Evolutionary conservation across 139 green algal species (phyloP).

Genomic region (Asterochloris erici): DNA sequence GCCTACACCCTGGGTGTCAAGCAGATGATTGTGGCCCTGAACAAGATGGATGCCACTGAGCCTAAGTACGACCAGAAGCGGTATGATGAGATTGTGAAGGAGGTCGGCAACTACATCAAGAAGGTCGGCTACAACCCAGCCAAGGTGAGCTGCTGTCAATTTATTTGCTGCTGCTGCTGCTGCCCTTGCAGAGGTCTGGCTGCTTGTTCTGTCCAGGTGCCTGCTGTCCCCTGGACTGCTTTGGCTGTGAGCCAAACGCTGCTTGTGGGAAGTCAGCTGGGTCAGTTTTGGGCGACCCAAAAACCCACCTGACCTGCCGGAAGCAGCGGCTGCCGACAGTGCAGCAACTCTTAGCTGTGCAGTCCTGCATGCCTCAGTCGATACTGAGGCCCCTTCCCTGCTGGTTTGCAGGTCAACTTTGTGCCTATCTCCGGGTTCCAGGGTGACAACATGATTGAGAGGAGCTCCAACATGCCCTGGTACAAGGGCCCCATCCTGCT

Average conservation of each 20-base stretch:
- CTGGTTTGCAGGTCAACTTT: constrained; percentile 71
- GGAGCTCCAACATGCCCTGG: constrained; percentile 93
- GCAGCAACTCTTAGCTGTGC: background rate
- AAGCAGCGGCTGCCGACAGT: background rate
- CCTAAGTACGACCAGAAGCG: constrained; percentile 89
- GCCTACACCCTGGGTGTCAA: constrained; percentile 98
- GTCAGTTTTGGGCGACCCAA: background rate
- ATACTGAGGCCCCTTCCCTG: background rate
- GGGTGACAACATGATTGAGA: constrained; percentile 98
- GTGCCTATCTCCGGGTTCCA: constrained; percentile 98
- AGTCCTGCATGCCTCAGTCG: background rate
- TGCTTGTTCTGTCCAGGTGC: background rate
- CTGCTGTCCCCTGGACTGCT: background rate
- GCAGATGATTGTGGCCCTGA: constrained; percentile 93
- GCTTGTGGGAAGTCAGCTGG: background rate
- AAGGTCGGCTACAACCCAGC: constrained; percentile 72
- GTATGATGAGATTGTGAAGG: constrained; percentile 96
- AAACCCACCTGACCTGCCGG: background rate
- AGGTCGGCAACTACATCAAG: constrained; percentile 83
- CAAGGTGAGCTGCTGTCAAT: constrained; percentile 31
- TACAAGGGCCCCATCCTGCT: constrained; percentile 88
- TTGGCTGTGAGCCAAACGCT: background rate
- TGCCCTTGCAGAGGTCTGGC: background rate
- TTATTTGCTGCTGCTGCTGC: background rate
- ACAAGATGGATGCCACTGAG: constrained; percentile 98